Evolutionary conservation across 495 filamentous ascomycete genomes (phyloP).

Genomic region (Immersiella caudata): DNA sequence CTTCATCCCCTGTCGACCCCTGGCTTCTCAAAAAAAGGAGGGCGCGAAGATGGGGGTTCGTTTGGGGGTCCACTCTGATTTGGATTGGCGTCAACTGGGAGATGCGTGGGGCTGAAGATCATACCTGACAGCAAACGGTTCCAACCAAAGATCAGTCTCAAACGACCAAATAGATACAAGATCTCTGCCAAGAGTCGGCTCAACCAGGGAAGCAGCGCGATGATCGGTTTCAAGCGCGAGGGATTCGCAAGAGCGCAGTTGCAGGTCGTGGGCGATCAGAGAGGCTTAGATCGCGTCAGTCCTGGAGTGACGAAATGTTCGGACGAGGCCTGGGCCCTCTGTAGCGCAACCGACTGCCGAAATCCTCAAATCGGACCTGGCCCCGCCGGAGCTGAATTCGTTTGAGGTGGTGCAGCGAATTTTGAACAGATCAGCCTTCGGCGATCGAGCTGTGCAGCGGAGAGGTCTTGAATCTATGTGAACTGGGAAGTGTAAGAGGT

Average conservation of each 20-base stretch:
- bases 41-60: slow-evolving; percentile 8
- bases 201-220: slow-evolving; percentile 12
- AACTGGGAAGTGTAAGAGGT: background rate
- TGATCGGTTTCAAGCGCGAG: slow-evolving; percentile 20
- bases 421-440: background rate
- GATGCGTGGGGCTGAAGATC: slow-evolving; percentile 27
- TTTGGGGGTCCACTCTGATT: slow-evolving; percentile 14
- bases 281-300: background rate
- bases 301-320: background rate
- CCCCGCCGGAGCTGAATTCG: background rate
- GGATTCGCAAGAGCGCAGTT: slow-evolving; percentile 2
- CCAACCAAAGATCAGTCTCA: background rate
- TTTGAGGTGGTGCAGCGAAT: background rate
- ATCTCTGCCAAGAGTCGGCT: slow-evolving; percentile 26
- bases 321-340: background rate
- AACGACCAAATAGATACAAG: slow-evolving; percentile 11
- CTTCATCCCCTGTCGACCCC: background rate
- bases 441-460: background rate
- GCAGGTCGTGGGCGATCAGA: background rate
- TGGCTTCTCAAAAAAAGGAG: slow-evolving; percentile 5
- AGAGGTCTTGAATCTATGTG: background rate
- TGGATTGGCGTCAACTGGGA: slow-evolving; percentile 21
- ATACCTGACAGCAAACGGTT: slow-evolving; percentile 23
- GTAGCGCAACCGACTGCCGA: background rate
- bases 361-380: background rate